These are phyloP conservation scores for Apium graveolens DNA, from an alignment of 129 eudicot genomes.

Conservation along the genomic window DNA sequence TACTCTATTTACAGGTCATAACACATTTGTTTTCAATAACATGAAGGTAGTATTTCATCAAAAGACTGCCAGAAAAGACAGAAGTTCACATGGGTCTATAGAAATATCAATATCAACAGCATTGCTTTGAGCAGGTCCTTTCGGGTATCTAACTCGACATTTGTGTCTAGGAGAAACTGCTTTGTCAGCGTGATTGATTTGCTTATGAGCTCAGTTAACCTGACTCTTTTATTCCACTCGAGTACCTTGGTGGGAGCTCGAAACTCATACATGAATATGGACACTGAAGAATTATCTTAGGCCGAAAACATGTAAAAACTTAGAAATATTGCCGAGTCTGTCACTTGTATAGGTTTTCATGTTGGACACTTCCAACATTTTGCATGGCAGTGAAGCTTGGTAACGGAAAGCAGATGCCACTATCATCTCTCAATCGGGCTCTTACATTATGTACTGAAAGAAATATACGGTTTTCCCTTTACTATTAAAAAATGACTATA, in stretches of 20 bases:
- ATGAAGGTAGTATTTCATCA: background rate
- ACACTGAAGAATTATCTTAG: no score
- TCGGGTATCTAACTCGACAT: background rate
- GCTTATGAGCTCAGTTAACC: background rate
- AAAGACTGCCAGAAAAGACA: background rate
- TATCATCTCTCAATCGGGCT: background rate
- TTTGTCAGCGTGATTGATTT: background rate
- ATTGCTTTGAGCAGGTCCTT: background rate
- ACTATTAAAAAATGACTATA: background rate
- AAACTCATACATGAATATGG: no score
- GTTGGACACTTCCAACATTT: background rate
- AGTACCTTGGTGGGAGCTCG: no score
- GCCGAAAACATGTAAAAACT: no score
- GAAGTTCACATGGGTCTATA: background rate
- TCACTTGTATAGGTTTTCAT: no score
- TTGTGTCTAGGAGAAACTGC: background rate
- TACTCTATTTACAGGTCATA: background rate
- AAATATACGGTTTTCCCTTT: background rate
- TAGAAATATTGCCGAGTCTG: no score
- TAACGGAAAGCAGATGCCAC: background rate
- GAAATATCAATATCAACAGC: background rate
- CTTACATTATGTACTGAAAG: background rate
- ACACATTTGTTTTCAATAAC: background rate
- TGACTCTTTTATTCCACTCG: no score
- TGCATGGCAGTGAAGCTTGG: background rate